Evolutionary conservation across 78 protist genomes (phyloP), one percentile per base, ranked within the genome.

Genomic region (Blattamonas nauphoetae): DNA sequence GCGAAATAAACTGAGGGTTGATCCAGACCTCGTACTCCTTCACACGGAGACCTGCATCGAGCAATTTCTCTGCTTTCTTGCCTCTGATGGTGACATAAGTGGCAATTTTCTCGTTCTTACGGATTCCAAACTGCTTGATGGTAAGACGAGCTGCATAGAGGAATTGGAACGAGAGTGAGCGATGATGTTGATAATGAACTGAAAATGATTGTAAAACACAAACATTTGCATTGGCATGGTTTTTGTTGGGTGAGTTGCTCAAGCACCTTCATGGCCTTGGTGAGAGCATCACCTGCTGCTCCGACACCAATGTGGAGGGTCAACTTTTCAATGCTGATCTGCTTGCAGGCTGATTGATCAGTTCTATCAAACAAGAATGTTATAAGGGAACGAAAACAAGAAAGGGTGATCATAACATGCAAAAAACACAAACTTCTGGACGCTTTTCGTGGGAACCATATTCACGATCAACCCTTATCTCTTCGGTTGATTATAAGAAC

Each of bases 101-200:
- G 41, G 99, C 96, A 77, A 98, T 97, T 91, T 96, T 95, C 91
- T 98, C 99, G 88, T 97, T 96, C 84, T 99, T 92, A 63, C 99
- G 95, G 83, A 98, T 96, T 84, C 93, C 83, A 94, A 97, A 98
- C 34, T 96, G 84, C 42, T 99, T 93, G 77, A 96, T 93, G 55
- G 99, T 98, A 94, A 91, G 92, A 77, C 98, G 96, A 34, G 99
- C 98, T 93, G 88, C 38, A 42, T 33, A n/a, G n/a, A 44, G 0
- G 0, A 5, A 2, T 2, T n/a, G n/a, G n/a, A n/a, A n/a, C n/a
- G n/a, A n/a, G n/a, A 1, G 1, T 2, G 41, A 0, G 2, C 6
- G 86, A 2, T 2, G 5, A 86, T 55, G 5, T 42, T 78, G 38
- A 4, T 2, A 34, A 2, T 86, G 3, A 41, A 2, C 42, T 36